A percentile compares a stretch with the other conserved stretches of the same genome.
These are phyloP conservation scores for Aspergillus sp. DNA, from an alignment of 2,329 filamentous ascomycete species.

Conservation along the genomic window DNA sequence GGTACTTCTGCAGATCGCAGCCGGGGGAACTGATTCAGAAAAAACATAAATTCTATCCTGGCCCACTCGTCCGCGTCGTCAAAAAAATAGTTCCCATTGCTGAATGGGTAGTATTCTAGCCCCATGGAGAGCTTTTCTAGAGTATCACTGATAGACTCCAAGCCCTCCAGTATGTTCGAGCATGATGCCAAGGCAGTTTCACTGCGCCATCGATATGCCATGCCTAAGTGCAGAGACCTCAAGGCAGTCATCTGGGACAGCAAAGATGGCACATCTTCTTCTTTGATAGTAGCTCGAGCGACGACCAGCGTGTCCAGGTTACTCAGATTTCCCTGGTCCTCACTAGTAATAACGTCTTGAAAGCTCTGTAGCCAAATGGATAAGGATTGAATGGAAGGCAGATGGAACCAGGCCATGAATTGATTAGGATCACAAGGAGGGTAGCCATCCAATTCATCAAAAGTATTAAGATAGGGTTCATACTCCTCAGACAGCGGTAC, in stretches of 20 bases:
- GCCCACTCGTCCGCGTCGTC: neutral
- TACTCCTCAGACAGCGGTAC: neutral
- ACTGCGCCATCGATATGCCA: neutral
- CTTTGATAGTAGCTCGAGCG: constrained; percentile 1
- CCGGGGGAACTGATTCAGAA: neutral
- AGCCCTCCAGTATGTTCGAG: neutral
- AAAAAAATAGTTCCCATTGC: neutral
- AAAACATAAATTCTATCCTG: neutral
- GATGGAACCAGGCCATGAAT: constrained; percentile 1
- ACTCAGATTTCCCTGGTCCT: neutral
- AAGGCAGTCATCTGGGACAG: neutral
- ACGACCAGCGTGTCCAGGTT: neutral
- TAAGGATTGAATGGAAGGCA: neutral
- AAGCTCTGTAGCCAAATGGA: neutral
- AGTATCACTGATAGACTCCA: neutral
- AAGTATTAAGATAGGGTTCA: neutral
- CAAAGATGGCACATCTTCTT: neutral
- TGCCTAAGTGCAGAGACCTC: neutral
- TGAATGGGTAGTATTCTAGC: constrained; percentile 3
- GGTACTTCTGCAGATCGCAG: constrained; percentile 2
- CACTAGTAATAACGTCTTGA: neutral
- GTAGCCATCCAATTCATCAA: neutral
- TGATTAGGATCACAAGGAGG: constrained; percentile 1
- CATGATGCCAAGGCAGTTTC: neutral
- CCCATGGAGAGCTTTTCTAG: constrained; percentile 3